Evolutionary conservation across 768 basidiomycete species (phyloP), one percentile per base, ranked within the genome.

Genomic region (Pholiota molesta): DNA sequence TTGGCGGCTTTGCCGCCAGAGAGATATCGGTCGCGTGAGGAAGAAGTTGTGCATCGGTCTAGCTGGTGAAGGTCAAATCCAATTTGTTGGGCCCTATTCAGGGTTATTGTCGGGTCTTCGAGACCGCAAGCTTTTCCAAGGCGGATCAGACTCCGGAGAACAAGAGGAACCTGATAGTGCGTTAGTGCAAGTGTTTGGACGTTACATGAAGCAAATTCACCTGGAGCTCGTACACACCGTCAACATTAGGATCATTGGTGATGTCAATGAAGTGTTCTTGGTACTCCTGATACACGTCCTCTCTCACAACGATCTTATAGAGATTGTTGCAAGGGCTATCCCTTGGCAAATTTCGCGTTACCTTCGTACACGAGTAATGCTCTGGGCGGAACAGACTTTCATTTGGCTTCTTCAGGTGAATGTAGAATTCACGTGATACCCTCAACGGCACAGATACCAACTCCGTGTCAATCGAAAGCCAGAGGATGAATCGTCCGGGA

Each of bases 201-300:
- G 39, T 37, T 1, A 57, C 35, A 35, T 28, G 35, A 37, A 31
- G 52, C 40, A 19, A 8, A 60, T 80, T 45, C 65, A 95, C 94
- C 83, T 99, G 95, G 19, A 90, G 81, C 76, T 99, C 97, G 69
- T 90, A 99, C 3, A 97, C 91, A 1, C 94, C 95, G 67, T 98
- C 95, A 9, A 98, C 94, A 69, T 92, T 94, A 0, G 96, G 93
- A 68, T 96, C 92, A 70, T 97, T 97, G 61, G 87, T 93, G 54
- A 99, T 80, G 71, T 95, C 90, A 17, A 94, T 89, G 70, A 99
- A 98, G 72, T 97, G 94, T 59, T 94, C 90, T 67, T 94, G 90
- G 31, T 90, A 92, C 31, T 91, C 86, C 31, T 90, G 81, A 74
- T 92, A 99, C 16, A 89, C 77, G 5, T 91, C 89, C 71, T 99